A percentile compares a stretch with the other conserved stretches of the same genome.
Evolutionary conservation across 495 filamentous ascomycete genomes (phyloP).

Genomic region (Aspergillus incahuasiensis): DNA sequence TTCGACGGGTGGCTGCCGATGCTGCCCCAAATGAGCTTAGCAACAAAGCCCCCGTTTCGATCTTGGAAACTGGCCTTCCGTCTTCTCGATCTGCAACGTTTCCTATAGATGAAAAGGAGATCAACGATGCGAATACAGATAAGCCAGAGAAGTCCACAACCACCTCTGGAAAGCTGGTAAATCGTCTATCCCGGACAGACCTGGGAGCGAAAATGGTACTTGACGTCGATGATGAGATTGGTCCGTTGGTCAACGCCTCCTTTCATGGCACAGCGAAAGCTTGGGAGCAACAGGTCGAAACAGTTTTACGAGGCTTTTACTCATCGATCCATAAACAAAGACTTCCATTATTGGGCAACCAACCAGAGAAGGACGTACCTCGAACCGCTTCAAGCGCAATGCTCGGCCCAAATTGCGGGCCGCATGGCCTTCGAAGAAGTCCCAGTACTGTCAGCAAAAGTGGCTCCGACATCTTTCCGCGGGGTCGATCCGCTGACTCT

Average conservation of each 20-base stretch:
- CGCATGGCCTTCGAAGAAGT: conserved; percentile 67
- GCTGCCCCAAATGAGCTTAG: conserved; percentile 64
- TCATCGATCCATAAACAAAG: conserved; percentile 78
- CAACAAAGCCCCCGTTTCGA: conserved; percentile 25
- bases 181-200: conserved; percentile 23
- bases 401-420: conserved; percentile 33
- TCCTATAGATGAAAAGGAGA: conserved; percentile 20
- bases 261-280: conserved; percentile 72
- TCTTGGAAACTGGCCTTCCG: conserved; percentile 12
- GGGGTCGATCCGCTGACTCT: conserved; percentile 65
- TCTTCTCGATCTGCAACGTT: conserved; percentile 23
- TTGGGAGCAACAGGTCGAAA: conserved; percentile 88
- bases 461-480: conserved; percentile 67
- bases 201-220: conserved; percentile 27
- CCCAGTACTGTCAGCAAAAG: conserved; percentile 91
- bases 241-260: conserved; percentile 71
- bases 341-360: conserved; percentile 74
- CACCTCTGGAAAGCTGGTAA: conserved; percentile 20
- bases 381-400: conserved; percentile 42
- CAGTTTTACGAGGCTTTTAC: conserved; percentile 89
- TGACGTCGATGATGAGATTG: conserved; percentile 31
- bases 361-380: conserved; percentile 38
- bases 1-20: conserved; percentile 69
- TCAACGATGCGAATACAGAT: conserved; percentile 18
- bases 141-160: conserved; percentile 20